phyloP scores from a whole-genome alignment of 768 basidiomycete genomes.

The Boletus pseudo-olivaceus region DNA sequence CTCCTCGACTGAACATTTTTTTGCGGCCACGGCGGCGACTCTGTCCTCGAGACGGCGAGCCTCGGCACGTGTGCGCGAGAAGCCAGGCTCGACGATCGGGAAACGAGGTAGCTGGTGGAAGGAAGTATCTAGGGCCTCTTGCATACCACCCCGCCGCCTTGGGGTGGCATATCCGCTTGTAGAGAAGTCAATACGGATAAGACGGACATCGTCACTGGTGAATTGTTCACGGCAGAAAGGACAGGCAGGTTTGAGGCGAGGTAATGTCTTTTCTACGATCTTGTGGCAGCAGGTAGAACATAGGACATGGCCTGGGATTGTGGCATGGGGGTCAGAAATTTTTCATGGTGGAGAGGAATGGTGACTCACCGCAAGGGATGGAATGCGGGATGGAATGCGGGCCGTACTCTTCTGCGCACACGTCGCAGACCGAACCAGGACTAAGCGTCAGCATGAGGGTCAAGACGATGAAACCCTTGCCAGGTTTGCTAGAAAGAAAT shows the following conservation, averaged over 20 bases:
- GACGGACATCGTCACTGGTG: constrained; percentile 59
- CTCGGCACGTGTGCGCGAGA: constrained; percentile 45
- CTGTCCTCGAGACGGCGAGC: constrained; percentile 72
- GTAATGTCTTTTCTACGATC: constrained; percentile 77
- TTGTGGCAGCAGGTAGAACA: constrained; percentile 74
- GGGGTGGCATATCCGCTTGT: constrained; percentile 69
- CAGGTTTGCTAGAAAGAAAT: constrained; percentile 38
- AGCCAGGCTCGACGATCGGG: constrained; percentile 41
- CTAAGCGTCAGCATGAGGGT: constrained; percentile 73
- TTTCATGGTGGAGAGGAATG: constrained; percentile 23
- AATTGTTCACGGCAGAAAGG: constrained; percentile 84
- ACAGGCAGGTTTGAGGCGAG: constrained; percentile 69
- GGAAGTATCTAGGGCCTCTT: constrained; percentile 43
- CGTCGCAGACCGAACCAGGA: constrained; percentile 83
- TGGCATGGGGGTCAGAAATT: constrained; percentile 19
- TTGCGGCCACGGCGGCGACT: constrained; percentile 72
- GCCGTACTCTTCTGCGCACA: constrained; percentile 84
- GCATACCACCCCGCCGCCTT: constrained; percentile 48
- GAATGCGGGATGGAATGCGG: constrained; percentile 71
- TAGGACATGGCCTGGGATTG: constrained; percentile 65
- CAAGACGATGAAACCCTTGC: constrained; percentile 38
- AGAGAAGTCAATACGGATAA: constrained; percentile 77
- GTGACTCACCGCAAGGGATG: constrained; percentile 67
- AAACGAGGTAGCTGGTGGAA: constrained; percentile 45
- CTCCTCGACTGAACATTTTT: constrained; percentile 88